Conservation (phyloP, 305 asterid genomes). For the Fraxinus nigra region DNA sequence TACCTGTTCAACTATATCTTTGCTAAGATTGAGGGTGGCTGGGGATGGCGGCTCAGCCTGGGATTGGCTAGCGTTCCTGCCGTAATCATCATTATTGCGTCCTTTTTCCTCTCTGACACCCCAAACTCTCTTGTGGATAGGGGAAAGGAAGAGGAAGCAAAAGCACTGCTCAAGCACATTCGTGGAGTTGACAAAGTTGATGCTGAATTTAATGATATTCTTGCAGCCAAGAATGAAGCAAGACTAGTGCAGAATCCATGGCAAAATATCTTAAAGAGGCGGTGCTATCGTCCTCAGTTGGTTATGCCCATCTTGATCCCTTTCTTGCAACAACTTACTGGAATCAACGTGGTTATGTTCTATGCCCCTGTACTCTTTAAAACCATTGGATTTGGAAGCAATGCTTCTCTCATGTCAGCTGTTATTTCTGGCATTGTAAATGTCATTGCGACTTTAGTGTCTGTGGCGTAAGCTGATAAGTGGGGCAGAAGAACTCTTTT, state of each 20-base stretch:
- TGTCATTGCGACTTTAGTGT: constrained; percentile 23
- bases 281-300: too few relatives aligned
- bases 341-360: constrained; percentile 27
- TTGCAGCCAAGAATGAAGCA: too few relatives aligned
- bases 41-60: neutral
- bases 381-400: constrained; percentile 29
- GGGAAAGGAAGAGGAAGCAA: neutral
- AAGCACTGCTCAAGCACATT: neutral
- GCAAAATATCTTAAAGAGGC: too few relatives aligned
- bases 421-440: constrained; percentile 31
- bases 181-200: neutral
- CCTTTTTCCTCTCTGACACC: neutral
- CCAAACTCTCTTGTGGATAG: neutral
- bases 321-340: constrained; percentile 35
- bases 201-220: too few relatives aligned
- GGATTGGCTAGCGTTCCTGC: neutral
- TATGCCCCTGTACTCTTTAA: constrained; percentile 35
- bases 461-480: constrained; percentile 20
- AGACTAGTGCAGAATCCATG: too few relatives aligned
- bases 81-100: neutral
- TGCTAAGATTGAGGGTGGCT: neutral
- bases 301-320: neutral
- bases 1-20: neutral
- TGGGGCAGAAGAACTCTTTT: constrained; percentile 30
- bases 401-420: constrained; percentile 30